phyloP scores from a whole-genome alignment of 202 grass and related monocot genomes.

The Dendrocalamus latiflorus region DNA sequence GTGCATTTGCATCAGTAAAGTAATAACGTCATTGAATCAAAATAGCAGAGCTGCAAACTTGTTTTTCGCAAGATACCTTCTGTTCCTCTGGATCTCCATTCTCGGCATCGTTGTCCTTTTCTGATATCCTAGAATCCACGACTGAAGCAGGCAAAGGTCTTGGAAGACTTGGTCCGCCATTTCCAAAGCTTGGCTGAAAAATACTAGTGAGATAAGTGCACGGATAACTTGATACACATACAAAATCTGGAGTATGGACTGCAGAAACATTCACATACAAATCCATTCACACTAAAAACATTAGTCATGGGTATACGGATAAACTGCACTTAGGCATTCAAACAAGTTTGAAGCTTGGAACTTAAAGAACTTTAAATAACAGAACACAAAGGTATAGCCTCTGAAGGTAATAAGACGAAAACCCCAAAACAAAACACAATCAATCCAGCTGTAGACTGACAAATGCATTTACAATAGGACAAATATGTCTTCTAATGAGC shows the following conservation, averaged over 20 bases:
- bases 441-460: neutral
- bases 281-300: neutral
- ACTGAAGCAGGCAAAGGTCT: conserved; percentile 90
- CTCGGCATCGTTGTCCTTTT: conserved; percentile 30
- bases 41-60: neutral
- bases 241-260: neutral
- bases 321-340: conserved; percentile 3
- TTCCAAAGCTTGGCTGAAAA: conserved; percentile 78
- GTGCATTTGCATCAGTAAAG: neutral
- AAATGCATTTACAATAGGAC: conserved; percentile 13
- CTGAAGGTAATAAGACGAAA: conserved; percentile 23
- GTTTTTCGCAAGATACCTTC: conserved; percentile 47
- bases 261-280: neutral
- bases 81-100: conserved; percentile 44
- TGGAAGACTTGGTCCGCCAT: conserved; percentile 69
- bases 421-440: neutral
- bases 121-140: conserved; percentile 54
- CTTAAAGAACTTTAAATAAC: neutral
- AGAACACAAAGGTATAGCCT: neutral
- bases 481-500: neutral
- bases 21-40: neutral
- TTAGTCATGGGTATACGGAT: neutral
- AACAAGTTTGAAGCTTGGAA: neutral
- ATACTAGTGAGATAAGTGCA: neutral
- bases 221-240: neutral